Conservation (phyloP, 2,329 filamentous ascomycete species). For the Penicillium sp. region DNA sequence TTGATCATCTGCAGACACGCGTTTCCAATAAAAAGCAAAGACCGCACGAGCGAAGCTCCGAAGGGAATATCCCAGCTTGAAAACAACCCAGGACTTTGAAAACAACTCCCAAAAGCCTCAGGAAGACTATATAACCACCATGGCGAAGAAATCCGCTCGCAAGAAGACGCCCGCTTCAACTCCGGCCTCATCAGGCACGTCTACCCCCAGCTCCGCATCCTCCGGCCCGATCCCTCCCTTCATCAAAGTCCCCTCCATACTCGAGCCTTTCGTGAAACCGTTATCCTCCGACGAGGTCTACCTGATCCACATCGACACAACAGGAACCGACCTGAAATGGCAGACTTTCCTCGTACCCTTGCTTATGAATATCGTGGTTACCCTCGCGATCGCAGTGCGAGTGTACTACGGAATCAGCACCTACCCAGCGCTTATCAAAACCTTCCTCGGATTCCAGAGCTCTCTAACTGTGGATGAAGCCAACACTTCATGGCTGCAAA, state of each 20-base stretch:
- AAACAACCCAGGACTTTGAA: not conserved
- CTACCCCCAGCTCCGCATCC: constrained; percentile 33
- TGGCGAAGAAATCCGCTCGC: constrained; percentile 38
- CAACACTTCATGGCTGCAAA: constrained; percentile 56
- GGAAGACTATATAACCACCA: constrained; percentile 13
- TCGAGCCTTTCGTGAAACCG: constrained; percentile 65
- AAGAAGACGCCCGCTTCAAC: constrained; percentile 27
- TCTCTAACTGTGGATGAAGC: constrained; percentile 64
- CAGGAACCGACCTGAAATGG: constrained; percentile 69
- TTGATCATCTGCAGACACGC: constrained; percentile 9
- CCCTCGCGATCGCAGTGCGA: constrained; percentile 65
- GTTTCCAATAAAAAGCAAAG: constrained; percentile 4
- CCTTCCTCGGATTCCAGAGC: constrained; percentile 65
- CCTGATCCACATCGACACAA: constrained; percentile 77
- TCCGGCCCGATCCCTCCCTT: constrained; percentile 63
- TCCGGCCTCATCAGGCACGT: constrained; percentile 27
- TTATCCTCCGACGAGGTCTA: constrained; percentile 74
- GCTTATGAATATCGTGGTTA: constrained; percentile 70
- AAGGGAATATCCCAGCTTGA: not conserved
- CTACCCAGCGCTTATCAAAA: constrained; percentile 68
- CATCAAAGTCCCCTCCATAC: constrained; percentile 60
- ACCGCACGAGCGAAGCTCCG: not conserved
- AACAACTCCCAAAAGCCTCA: not conserved
- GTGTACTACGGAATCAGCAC: constrained; percentile 67
- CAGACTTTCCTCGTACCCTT: constrained; percentile 81